phyloP scores from a whole-genome alignment of 1,139 yeast species.

The Zygosaccharomyces pseudobailii region DNA sequence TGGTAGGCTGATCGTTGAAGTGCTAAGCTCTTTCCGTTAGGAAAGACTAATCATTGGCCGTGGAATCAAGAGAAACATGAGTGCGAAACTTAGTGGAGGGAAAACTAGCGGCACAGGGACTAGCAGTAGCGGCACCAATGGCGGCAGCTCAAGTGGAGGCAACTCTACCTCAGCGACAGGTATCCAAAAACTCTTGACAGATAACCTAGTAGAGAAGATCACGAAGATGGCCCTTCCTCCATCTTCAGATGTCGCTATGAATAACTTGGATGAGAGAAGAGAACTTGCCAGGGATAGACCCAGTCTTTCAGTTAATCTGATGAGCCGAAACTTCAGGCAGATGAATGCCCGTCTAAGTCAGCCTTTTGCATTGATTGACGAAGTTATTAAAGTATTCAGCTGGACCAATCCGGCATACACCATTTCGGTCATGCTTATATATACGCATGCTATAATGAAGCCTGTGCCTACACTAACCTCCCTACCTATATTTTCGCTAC shows the following conservation, averaged over 20 bases:
- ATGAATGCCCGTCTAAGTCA: constrained; percentile 60
- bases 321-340: constrained; percentile 65
- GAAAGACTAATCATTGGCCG: neutral
- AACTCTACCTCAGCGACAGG: constrained; percentile 9
- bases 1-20: neutral
- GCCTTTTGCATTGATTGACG: constrained; percentile 57
- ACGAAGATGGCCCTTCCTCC: constrained; percentile 69
- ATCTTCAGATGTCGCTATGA: constrained; percentile 40
- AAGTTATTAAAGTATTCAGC: constrained; percentile 46
- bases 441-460: constrained; percentile 56
- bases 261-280: constrained; percentile 44
- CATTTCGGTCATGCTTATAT: constrained; percentile 49
- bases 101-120: neutral
- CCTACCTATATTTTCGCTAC: constrained; percentile 50
- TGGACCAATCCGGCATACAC: constrained; percentile 69
- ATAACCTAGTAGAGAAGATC: constrained; percentile 64
- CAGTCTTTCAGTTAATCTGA: constrained; percentile 59
- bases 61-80: neutral
- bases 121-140: constrained; percentile 3
- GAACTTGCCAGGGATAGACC: constrained; percentile 63
- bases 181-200: constrained; percentile 46
- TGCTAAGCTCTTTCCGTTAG: neutral
- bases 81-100: neutral
- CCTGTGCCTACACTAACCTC: constrained; percentile 52
- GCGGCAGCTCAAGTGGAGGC: neutral